Percentiles rank a stretch among this genome's conserved stretches.
phyloP scores from a whole-genome alignment of 202 grass and related monocot species.

The Carex sylvatica region DNA sequence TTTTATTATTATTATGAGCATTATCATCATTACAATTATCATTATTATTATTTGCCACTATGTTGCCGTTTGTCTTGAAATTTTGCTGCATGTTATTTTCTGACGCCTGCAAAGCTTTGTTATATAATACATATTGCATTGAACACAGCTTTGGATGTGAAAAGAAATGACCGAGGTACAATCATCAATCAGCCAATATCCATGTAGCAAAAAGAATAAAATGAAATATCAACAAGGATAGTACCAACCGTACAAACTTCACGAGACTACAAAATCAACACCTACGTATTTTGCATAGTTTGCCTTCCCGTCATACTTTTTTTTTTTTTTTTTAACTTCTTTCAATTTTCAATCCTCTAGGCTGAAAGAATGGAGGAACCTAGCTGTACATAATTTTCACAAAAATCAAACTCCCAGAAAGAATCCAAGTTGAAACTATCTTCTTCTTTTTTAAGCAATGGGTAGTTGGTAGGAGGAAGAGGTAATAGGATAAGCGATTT shows the following conservation, averaged over 20 bases:
- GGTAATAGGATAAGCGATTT: constrained; percentile 60
- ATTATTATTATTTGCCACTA: not conserved
- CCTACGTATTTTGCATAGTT: constrained; percentile 10
- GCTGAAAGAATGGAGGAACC: constrained; percentile 25
- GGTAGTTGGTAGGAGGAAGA: constrained; percentile 64
- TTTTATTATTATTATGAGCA: not conserved
- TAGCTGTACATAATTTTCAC: constrained; percentile 43
- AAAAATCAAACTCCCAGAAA: constrained; percentile 27
- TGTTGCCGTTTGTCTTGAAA: not conserved
- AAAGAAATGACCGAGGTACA: not conserved
- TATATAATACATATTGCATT: too few species aligned
- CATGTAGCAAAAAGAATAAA: constrained; percentile 20
- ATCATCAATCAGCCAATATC: constrained; percentile 23
- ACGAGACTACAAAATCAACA: not conserved
- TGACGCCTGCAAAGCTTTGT: not conserved
- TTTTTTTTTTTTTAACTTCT: constrained; percentile 11
- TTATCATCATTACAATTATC: not conserved
- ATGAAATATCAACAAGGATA: constrained; percentile 4
- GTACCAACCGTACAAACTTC: not conserved
- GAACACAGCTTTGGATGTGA: too few species aligned
- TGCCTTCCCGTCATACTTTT: not conserved
- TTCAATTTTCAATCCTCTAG: constrained; percentile 15
- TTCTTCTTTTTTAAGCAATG: not conserved
- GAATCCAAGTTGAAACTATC: constrained; percentile 25
- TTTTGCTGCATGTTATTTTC: not conserved